phyloP scores from a whole-genome alignment of 78 protist species.

The Pigoraptor vietnamica region DNA sequence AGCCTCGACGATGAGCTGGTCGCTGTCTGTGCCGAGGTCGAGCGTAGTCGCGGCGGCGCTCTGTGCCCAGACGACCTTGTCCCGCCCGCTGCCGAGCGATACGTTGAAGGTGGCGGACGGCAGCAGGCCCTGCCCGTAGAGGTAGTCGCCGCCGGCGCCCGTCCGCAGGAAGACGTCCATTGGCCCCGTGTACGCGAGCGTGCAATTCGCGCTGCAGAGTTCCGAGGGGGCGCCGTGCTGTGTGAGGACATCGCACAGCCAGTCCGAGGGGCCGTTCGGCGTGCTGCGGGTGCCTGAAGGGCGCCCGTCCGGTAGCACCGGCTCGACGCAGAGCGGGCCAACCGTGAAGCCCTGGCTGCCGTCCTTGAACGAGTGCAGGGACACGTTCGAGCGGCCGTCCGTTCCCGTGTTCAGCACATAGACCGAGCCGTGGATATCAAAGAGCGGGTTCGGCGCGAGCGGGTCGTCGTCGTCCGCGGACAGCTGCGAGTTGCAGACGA shows the following conservation, averaged over 20 bases:
- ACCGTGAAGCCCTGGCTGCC: background rate
- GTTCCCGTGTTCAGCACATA: background rate
- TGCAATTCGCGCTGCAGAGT: background rate
- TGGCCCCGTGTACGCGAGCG: background rate
- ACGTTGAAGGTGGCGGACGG: background rate
- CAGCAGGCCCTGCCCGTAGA: background rate
- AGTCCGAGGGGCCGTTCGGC: background rate
- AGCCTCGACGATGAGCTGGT: background rate
- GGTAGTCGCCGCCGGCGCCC: background rate
- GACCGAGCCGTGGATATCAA: background rate
- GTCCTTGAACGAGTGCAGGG: background rate
- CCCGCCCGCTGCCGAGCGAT: background rate
- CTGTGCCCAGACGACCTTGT: background rate
- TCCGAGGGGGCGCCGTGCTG: background rate
- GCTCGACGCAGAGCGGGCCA: background rate
- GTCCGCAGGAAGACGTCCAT: background rate
- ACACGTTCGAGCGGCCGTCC: background rate
- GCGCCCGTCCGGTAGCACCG: background rate
- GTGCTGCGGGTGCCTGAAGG: background rate
- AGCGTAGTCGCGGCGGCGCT: background rate
- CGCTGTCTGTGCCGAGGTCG: background rate
- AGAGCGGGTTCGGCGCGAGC: background rate
- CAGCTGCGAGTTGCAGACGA: background rate
- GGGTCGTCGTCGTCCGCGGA: background rate
- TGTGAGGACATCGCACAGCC: background rate